A percentile compares a stretch with the other conserved stretches of the same genome.
Conservation (phyloP, 179 eudicot species). For the Silene coronaria region DNA sequence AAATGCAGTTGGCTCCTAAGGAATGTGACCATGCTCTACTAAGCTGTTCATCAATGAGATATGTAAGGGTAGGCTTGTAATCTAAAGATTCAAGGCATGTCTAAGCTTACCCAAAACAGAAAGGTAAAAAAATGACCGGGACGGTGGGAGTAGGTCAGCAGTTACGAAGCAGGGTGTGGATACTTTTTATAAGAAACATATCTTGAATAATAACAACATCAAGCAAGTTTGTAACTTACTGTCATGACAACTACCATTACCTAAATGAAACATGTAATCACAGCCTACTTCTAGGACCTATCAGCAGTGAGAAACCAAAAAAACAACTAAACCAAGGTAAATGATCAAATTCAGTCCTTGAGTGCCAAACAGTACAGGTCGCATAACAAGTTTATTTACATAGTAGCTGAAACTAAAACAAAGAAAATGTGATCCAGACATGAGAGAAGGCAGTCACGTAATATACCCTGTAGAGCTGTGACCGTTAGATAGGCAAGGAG, state of each 20-base stretch:
- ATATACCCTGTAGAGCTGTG: constrained; percentile 46
- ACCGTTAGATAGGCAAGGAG: constrained; percentile 64
- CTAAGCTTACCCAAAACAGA: background rate
- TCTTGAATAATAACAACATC: background rate
- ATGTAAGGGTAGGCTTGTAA: background rate
- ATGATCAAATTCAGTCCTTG: background rate
- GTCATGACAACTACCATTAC: background rate
- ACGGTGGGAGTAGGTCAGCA: background rate
- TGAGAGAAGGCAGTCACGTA: background rate
- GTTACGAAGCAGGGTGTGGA: background rate
- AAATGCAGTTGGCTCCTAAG: background rate
- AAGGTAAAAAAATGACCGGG: background rate
- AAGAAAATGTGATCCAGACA: background rate
- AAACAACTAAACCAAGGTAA: background rate
- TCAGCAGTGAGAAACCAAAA: background rate
- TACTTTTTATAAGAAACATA: background rate
- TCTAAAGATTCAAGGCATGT: background rate
- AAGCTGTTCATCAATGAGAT: background rate
- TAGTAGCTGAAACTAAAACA: background rate
- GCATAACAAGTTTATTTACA: background rate
- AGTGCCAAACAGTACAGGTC: background rate
- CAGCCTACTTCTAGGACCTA: background rate
- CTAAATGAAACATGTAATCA: background rate
- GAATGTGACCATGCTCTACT: background rate
- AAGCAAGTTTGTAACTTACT: background rate